Evolutionary conservation across 352 stramenopile species (phyloP).

Genomic region (Pythium phragmiticola): DNA sequence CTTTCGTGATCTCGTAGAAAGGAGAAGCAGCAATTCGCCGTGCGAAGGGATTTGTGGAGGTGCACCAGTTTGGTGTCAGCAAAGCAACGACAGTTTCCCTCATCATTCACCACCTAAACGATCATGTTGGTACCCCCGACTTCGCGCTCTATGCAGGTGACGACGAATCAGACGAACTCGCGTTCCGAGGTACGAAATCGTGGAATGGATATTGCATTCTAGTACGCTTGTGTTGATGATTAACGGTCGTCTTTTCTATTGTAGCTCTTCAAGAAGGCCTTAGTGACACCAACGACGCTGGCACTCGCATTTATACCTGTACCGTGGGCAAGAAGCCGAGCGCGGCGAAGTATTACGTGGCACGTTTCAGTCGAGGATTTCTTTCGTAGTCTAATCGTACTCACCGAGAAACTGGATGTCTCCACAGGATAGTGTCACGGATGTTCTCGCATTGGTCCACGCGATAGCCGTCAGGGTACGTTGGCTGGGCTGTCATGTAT

Average conservation of each 20-base stretch:
- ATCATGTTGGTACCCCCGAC: constrained; percentile 75
- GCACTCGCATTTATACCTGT: constrained; percentile 85
- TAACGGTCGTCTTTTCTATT: no score
- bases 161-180: constrained; percentile 96
- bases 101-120: constrained; percentile 55
- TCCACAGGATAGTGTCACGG: constrained; percentile 48
- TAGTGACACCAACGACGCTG: constrained; percentile 30
- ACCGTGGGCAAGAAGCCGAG: constrained; percentile 98
- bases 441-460: constrained; percentile 52
- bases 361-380: constrained; percentile 19
- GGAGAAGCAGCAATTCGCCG: constrained; percentile 52
- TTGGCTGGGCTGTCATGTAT: not conserved
- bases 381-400: not conserved
- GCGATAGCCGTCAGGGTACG: constrained; percentile 51
- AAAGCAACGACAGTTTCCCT: constrained; percentile 58
- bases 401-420: not conserved
- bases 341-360: constrained; percentile 93
- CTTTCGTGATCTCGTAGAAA: constrained; percentile 42
- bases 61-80: constrained; percentile 72
- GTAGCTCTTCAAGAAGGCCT: constrained; percentile 51
- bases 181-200: constrained; percentile 50
- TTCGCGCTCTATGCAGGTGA: constrained; percentile 97
- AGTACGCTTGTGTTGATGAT: not conserved
- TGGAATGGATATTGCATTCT: not conserved
- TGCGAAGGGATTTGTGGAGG: constrained; percentile 70